A percentile compares a stretch with the other conserved stretches of the same genome.
phyloP scores from a whole-genome alignment of 768 basidiomycete species.

The Gloeopeniophorella convolvens region DNA sequence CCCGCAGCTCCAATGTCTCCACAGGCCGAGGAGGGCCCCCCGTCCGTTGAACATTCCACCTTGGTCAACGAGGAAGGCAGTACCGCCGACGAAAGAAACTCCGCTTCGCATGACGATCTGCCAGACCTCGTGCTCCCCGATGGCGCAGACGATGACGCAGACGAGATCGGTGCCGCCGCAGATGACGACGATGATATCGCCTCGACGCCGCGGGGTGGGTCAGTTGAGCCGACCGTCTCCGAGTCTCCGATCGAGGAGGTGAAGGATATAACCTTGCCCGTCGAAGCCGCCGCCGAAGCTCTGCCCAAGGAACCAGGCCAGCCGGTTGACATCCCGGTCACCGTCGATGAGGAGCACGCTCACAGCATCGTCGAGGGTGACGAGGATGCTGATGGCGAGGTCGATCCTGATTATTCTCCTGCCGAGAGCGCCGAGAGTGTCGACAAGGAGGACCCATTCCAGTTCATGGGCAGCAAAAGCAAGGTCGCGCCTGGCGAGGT shows the following conservation, averaged over 20 bases:
- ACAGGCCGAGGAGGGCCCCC: neutral
- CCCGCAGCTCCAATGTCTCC: neutral
- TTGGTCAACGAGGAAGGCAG: neutral
- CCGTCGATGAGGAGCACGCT: neutral
- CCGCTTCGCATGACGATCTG: neutral
- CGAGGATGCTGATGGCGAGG: slow-evolving; percentile 20
- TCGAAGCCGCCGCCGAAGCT: neutral
- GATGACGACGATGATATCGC: neutral
- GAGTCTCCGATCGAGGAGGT: too few relatives aligned
- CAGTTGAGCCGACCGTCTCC: neutral
- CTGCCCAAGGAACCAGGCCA: neutral
- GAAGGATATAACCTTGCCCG: too few relatives aligned
- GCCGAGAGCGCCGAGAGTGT: neutral
- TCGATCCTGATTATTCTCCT: slow-evolving; percentile 18
- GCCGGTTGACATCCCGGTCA: neutral
- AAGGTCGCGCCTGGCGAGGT: neutral
- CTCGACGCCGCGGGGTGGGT: neutral
- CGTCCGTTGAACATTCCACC: neutral
- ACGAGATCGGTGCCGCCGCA: neutral
- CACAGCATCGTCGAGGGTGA: slow-evolving; percentile 1
- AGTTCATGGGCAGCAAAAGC: neutral
- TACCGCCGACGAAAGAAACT: neutral
- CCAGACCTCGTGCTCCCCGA: too few relatives aligned
- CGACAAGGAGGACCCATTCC: neutral
- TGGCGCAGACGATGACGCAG: too few relatives aligned